Percentiles rank a stretch among this genome's conserved stretches.
These are phyloP conservation scores for Puccinia triticina DNA, from an alignment of 1,284 basidiomycete species.

Conservation along the genomic window DNA sequence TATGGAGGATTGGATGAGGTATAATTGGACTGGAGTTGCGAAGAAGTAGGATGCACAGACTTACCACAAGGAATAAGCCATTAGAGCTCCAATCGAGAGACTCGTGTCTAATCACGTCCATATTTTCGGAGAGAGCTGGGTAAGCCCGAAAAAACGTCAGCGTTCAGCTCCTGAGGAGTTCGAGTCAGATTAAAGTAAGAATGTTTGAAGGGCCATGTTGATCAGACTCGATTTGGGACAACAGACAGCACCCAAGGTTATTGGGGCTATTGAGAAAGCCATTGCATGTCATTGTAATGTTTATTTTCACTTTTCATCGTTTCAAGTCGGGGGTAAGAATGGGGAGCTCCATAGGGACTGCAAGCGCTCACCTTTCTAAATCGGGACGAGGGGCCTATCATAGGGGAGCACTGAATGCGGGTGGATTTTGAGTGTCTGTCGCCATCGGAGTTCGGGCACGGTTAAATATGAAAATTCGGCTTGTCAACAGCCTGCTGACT, in stretches of 20 bases:
- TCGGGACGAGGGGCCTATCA: no score
- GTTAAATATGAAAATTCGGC: neutral
- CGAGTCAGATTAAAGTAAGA: neutral
- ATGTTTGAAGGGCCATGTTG: neutral
- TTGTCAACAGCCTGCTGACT: neutral
- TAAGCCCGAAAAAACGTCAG: no score
- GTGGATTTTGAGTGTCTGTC: no score
- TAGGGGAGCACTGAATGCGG: no score
- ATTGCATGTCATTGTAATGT: slow-evolving; percentile 40
- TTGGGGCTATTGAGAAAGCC: slow-evolving; percentile 36
- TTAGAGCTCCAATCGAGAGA: neutral
- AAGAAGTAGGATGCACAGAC: neutral
- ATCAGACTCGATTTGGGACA: slow-evolving; percentile 10
- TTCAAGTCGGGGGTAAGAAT: neutral
- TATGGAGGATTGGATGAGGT: neutral
- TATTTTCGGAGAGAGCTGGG: neutral
- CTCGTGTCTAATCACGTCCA: neutral
- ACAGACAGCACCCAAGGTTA: neutral
- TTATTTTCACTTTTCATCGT: slow-evolving; percentile 13
- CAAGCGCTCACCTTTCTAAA: no score
- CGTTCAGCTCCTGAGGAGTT: neutral
- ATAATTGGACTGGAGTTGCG: neutral
- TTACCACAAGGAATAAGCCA: neutral
- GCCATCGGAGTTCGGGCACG: neutral
- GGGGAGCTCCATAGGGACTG: no score